Base-by-base conservation (phyloP, 345 rosid species). In the Mallotus nudiflorus region DNA sequence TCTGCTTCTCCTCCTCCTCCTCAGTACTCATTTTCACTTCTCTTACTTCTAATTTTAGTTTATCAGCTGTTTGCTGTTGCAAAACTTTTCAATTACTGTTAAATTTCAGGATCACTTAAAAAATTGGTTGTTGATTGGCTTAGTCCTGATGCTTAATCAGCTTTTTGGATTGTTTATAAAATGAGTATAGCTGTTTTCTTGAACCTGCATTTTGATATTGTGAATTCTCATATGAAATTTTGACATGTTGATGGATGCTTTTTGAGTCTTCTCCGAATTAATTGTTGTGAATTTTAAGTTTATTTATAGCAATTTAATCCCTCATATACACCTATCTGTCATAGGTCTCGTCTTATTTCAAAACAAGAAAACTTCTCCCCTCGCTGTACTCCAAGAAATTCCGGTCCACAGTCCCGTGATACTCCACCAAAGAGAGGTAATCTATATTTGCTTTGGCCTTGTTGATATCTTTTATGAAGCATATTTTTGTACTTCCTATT, bases 401-500 rank as follows among this genome's bases (percentile, higher is more conserved):
- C 92, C 10, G 97, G 97, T 25, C 97, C 99, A 29, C 97, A 92
- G 76, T 92, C 97, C 22, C 90, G 91, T 24, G 97, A 90, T 62
- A 85, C 90, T 45, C 99, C 97, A 5, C 97, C 99, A 3, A 91
- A 81, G 79, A 89, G 99, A 92, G 99, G 99, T 92, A 63, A 67
- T 51, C 5, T 51, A 28, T 52, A 12, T 27, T 9, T 14, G 58
- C 12, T 22, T 57, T 10, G 11, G 12, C 49, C 12, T 5, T 6
- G 29, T 45, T 28, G 3, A 29, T 11, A 53, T 22, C 18, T 46
- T 10, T 18, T 28, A n/a, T 15, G 44, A 13, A 11, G 4, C 52
- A 39, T 39, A 2, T 67, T 22, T 4, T 24, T 57, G 46, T 62
- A 35, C 13, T 52, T 14, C 14, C 49, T 45, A 57, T 9, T 22